Base-by-base conservation (phyloP, 352 stramenopile genomes). In the Aphanomyces stellatus region DNA sequence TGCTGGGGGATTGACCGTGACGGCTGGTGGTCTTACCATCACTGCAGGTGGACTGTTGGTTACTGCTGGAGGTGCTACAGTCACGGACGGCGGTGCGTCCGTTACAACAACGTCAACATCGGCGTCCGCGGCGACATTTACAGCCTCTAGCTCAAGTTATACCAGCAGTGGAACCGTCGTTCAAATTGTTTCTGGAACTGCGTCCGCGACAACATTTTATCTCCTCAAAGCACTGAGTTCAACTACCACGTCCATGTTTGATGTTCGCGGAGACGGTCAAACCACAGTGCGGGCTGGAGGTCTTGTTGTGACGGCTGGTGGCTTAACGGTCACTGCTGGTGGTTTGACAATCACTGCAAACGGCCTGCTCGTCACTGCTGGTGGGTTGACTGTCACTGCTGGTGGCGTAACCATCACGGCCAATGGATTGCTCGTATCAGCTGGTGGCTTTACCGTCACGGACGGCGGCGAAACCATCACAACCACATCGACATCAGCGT, bases 271-370 rank as follows among this genome's bases (percentile, higher is more conserved):
- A 42, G 40, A 35, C 37, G 74, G 60, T 19, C 76, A 70, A 0
- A 46, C 68, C 53, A 80, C 73, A 0, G 82, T 89, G n/a, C 48
- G 75, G 76, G 0, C 51, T 88, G 6, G 37, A 17, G 37, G 37
- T 17, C 17, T 43, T 10, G 51, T 63, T n/a, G 70, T 87, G 35
- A n/a, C n/a, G 1, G 25, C 43, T 55, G 80, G 78, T n/a, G 83
- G 83, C 5, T 72, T 74, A 28, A 82, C 61, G 13, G 72, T 90
- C 25, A 30, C 67, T 37, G 43, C 28, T 27, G 82, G 78, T n/a
- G 81, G 82, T 2, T 51, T 90, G 2, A 56, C 72, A 40, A 69
- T 90, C 10, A 35, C 24, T 43, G 41, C 41, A 31, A 72, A 53
- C 22, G 82, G 76, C 17, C 43, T 81, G 11, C 67, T 70, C 40